phyloP scores from a whole-genome alignment of 176 grass and related monocot genomes.

The Musa beccarii region DNA sequence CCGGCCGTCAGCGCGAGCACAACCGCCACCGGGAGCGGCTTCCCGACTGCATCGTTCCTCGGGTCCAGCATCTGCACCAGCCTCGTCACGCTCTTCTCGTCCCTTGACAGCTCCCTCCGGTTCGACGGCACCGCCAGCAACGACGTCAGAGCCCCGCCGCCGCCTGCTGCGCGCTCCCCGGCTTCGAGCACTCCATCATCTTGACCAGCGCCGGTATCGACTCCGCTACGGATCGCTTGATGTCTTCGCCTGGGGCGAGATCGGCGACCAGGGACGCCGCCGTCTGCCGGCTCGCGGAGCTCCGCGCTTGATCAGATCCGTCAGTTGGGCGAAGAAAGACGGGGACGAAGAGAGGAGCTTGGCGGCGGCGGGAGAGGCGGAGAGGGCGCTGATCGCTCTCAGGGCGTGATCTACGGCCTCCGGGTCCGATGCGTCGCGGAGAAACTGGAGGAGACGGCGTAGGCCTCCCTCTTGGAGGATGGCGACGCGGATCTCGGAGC shows the following conservation, averaged over 20 bases:
- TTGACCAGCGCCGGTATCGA: conserved; percentile 51
- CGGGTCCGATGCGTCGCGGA: conserved; percentile 42
- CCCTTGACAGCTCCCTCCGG: conserved; percentile 57
- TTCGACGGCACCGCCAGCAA: conserved; percentile 51
- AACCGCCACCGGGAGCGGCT: conserved; percentile 51
- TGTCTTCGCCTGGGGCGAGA: conserved; percentile 52
- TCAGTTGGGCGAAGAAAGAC: conserved; percentile 54
- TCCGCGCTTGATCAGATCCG: conserved; percentile 49
- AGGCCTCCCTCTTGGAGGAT: conserved; percentile 56
- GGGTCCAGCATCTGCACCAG: conserved; percentile 76
- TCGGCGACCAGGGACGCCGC: conserved; percentile 41
- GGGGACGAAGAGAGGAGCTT: conserved; percentile 52
- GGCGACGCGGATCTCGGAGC: conserved; percentile 36
- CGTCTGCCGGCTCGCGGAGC: conserved; percentile 44
- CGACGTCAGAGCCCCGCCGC: conserved; percentile 43
- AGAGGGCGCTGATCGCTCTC: conserved; percentile 45
- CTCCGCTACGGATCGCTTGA: conserved; percentile 46
- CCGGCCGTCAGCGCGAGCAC: conserved; percentile 56
- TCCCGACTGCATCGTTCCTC: conserved; percentile 47
- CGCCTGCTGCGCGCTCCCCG: conserved; percentile 47
- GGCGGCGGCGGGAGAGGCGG: conserved; percentile 37
- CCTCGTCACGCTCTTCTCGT: conserved; percentile 66
- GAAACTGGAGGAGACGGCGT: conserved; percentile 43
- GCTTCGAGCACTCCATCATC: conserved; percentile 79
- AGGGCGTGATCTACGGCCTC: conserved; percentile 50